Base-by-base conservation (phyloP, 495 filamentous ascomycete species). In the Barbatosphaeria neglecta region DNA sequence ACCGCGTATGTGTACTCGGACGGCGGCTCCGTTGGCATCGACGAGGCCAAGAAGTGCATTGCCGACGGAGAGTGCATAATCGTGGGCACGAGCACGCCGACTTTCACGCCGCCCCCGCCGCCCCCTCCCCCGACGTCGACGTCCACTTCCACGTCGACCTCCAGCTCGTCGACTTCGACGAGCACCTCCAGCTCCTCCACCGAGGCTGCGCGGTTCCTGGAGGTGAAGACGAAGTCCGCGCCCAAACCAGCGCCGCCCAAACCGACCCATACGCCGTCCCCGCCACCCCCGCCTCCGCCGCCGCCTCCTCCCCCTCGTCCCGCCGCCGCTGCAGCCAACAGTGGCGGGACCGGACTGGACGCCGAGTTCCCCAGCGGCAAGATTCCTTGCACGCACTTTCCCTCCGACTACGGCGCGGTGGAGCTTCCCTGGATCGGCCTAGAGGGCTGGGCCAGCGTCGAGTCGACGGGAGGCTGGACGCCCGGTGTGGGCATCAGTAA, bases 401-500 rank as follows among this genome's bases (percentile, higher is more conserved):
- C 93, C 20, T 81, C 80, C 10, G 71, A 78, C 0, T 97, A 94
- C 56, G 92, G 92, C 57, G 83, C 93, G 1, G 56, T 95, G 18
- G 35, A 76, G 45, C 65, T 93, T 19, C 54, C 72, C 38, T 94
- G 84, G 74, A 66, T 83, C 6, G 72, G 72, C 19, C 66, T 85
- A 13, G 75, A 71, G 44, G 88, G 88, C 48, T 98, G 81, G 82
- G 81, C 78, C 47, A 88, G 90, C 61, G 73, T 97, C 52, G 86
- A 92, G 63, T 56, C 55, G 35, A 56, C 67, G n/a, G 66, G 69
- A 25, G 53, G 51, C 40, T 72, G 59, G 55, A 57, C 48, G 23
- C 41, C 61, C 31, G 69, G 58, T 20, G 51, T 60, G 0, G 44
- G 56, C 6, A 63, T 76, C 41, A 60, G 61, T 64, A 74, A 77